Conservation (phyloP, 495 filamentous ascomycete species). For the Aspergillus sclerotioniger region DNA sequence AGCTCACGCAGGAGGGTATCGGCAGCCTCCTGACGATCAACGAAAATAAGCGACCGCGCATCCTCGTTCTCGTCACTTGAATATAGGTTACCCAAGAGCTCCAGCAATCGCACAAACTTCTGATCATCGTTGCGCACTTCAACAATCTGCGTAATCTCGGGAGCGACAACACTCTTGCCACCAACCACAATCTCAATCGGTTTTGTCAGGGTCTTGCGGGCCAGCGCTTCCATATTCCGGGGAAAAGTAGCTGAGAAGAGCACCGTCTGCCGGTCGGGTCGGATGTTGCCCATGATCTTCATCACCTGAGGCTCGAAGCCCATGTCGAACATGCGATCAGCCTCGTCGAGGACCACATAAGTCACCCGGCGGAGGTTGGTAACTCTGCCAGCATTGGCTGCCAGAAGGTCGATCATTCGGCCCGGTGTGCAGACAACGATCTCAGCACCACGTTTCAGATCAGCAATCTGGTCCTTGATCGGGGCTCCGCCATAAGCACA, state of each 20-base stretch:
- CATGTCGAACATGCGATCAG: slow-evolving; percentile 99
- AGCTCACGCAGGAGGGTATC: slow-evolving; percentile 80
- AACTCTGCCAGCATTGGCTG: slow-evolving; percentile 87
- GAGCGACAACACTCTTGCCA: slow-evolving; percentile 84
- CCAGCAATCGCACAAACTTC: slow-evolving; percentile 82
- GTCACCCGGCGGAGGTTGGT: slow-evolving; percentile 87
- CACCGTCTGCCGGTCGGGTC: slow-evolving; percentile 89
- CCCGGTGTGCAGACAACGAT: slow-evolving; percentile 95
- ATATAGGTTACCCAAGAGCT: slow-evolving; percentile 85
- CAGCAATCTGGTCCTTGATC: slow-evolving; percentile 97
- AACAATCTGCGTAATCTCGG: slow-evolving; percentile 92
- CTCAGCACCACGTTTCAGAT: slow-evolving; percentile 91
- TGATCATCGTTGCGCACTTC: slow-evolving; percentile 80
- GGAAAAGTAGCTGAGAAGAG: slow-evolving; percentile 97
- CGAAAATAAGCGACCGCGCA: slow-evolving; percentile 85
- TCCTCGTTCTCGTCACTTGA: slow-evolving; percentile 76
- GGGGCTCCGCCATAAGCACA: slow-evolving; percentile 94
- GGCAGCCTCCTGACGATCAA: slow-evolving; percentile 91
- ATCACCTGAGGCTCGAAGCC: slow-evolving; percentile 97
- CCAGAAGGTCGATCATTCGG: slow-evolving; percentile 93
- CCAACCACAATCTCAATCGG: slow-evolving; percentile 92
- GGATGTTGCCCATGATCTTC: slow-evolving; percentile 89
- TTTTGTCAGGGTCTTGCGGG: slow-evolving; percentile 80
- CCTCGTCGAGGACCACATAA: slow-evolving; percentile 94
- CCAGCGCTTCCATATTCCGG: slow-evolving; percentile 85